Evolutionary conservation across 257 asterid species (phyloP).

Genomic region (Knoxia roxburghii): DNA sequence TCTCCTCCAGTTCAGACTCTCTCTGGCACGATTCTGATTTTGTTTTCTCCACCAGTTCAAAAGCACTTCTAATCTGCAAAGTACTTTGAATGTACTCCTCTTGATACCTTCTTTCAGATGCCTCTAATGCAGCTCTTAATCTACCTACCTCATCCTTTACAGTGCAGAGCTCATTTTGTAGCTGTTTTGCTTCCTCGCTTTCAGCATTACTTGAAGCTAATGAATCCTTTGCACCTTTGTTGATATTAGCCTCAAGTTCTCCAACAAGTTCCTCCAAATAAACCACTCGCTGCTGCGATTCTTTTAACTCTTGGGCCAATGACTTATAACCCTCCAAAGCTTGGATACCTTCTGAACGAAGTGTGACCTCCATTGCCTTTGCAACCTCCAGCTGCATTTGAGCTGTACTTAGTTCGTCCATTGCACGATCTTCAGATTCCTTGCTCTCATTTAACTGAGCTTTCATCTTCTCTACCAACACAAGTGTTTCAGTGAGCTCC

Average conservation of each 20-base stretch:
- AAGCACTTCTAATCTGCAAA: conserved; percentile 55
- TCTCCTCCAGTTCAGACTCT: conserved; percentile 56
- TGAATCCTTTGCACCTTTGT: conserved; percentile 9
- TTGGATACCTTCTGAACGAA: conserved; percentile 41
- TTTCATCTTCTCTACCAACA: conserved; percentile 53
- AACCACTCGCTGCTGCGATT: conserved; percentile 40
- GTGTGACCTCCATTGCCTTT: conserved; percentile 43
- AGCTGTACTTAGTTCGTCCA: conserved; percentile 50
- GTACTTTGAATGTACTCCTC: conserved; percentile 58
- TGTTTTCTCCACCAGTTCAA: conserved; percentile 52
- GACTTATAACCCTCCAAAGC: conserved; percentile 37
- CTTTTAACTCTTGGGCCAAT: conserved; percentile 52
- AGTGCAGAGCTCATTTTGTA: conserved; percentile 28
- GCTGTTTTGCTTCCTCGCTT: conserved; percentile 17
- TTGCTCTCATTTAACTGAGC: conserved; percentile 49
- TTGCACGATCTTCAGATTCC: conserved; percentile 53
- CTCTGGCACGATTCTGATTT: conserved; percentile 37
- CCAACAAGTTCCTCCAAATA: conserved; percentile 53
- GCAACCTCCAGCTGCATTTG: conserved; percentile 55
- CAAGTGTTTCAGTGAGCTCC: conserved; percentile 58
- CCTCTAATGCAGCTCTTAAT: conserved; percentile 56
- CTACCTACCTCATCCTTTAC: conserved; percentile 39
- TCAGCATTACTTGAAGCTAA: conserved; percentile 16
- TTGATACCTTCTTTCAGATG: conserved; percentile 58
- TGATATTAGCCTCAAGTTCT: conserved; percentile 40